phyloP scores from a whole-genome alignment of 306 rosid species.

The Begonia fuchsioides region DNA sequence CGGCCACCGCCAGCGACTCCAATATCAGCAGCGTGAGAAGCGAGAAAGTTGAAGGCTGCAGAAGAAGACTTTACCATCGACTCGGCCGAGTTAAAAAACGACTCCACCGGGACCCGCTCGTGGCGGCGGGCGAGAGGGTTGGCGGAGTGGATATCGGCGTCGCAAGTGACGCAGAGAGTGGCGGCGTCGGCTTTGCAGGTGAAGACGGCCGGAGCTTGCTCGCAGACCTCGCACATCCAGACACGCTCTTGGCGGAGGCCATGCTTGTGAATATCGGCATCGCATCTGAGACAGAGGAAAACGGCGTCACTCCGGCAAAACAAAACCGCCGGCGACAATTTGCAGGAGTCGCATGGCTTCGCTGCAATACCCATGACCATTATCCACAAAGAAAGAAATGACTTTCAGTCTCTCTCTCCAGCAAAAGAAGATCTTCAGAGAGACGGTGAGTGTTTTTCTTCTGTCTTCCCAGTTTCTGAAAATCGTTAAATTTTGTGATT shows the following conservation, averaged over 20 bases:
- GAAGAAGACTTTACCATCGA: conserved; percentile 35
- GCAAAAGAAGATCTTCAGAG: too few relatives aligned
- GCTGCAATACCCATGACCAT: conserved; percentile 21
- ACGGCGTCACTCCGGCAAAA: conserved; percentile 64
- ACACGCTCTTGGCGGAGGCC: conserved; percentile 67
- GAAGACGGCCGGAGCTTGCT: conserved; percentile 78
- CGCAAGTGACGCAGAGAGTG: conserved; percentile 69
- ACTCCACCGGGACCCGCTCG: conserved; percentile 74
- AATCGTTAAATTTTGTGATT: too few relatives aligned
- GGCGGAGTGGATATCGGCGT: conserved; percentile 76
- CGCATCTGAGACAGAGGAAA: conserved; percentile 65
- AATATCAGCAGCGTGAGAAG: conserved; percentile 11
- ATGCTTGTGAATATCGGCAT: conserved; percentile 45
- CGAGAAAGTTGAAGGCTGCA: conserved; percentile 16
- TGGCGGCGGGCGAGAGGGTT: conserved; percentile 85
- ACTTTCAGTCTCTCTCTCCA: too few relatives aligned
- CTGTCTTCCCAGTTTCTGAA: too few relatives aligned
- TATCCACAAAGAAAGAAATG: too few relatives aligned
- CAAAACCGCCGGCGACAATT: conserved; percentile 32
- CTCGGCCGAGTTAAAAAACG: conserved; percentile 47
- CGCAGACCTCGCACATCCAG: conserved; percentile 90
- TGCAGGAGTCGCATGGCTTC: conserved; percentile 74
- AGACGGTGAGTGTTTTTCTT: too few relatives aligned
- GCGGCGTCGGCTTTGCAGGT: conserved; percentile 97
- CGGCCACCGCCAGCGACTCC: conserved; percentile 6